Percentiles rank a stretch among this genome's conserved stretches.
Conservation (phyloP, 1,284 basidiomycete species). For the Anthracocystis walkeri region DNA sequence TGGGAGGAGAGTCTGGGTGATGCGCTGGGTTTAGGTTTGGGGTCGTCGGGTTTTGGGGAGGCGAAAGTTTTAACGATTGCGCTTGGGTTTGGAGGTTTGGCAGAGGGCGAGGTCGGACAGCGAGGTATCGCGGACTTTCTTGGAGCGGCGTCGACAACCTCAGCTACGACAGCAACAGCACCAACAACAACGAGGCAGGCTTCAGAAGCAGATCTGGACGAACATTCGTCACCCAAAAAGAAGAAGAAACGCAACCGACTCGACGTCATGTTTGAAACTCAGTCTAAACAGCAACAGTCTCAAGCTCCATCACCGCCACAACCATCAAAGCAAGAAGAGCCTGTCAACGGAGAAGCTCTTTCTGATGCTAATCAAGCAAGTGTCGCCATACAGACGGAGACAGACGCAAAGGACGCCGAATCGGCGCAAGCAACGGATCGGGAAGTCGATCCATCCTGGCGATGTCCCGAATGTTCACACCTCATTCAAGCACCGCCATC, state of each 20-base stretch:
- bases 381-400: not conserved
- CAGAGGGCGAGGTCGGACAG: constrained; percentile 82
- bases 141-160: constrained; percentile 42
- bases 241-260: constrained; percentile 45
- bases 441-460: constrained; percentile 41
- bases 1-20: constrained; percentile 84
- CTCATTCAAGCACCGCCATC: constrained; percentile 29
- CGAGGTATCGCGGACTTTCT: constrained; percentile 89
- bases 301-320: constrained; percentile 4
- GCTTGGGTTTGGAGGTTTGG: constrained; percentile 85
- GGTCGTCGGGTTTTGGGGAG: constrained; percentile 28
- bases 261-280: constrained; percentile 28
- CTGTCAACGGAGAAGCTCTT: not conserved
- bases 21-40: constrained; percentile 19
- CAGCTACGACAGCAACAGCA: constrained; percentile 25
- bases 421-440: constrained; percentile 4
- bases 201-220: constrained; percentile 12
- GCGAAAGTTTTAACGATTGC: constrained; percentile 77
- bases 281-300: constrained; percentile 21
- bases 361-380: not conserved
- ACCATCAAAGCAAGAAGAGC: not conserved
- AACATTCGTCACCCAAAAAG: constrained; percentile 24
- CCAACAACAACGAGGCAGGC: constrained; percentile 50
- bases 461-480: constrained; percentile 51
- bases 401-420: not conserved